phyloP scores from a whole-genome alignment of 805 yeast species.

The Jamesozyma piceae region DNA sequence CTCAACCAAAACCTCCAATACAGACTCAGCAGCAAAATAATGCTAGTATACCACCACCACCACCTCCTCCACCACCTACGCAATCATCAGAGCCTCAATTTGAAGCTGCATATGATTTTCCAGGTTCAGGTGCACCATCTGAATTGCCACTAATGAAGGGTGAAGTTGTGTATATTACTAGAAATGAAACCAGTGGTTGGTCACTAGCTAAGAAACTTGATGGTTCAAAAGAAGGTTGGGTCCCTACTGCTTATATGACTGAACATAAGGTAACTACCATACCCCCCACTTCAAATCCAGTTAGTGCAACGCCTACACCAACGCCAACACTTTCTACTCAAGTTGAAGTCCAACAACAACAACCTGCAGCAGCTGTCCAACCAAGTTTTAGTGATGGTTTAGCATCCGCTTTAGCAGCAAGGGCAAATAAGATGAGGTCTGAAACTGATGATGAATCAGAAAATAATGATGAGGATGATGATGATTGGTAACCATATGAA shows the following conservation, averaged over 20 bases:
- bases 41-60: slow-evolving; percentile 44
- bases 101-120: slow-evolving; percentile 80
- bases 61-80: slow-evolving; percentile 57
- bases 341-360: slow-evolving; percentile 1
- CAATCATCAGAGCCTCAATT: slow-evolving; percentile 66
- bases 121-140: slow-evolving; percentile 76
- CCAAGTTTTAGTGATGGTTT: slow-evolving; percentile 64
- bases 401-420: slow-evolving; percentile 77
- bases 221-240: slow-evolving; percentile 87
- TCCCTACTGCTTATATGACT: slow-evolving; percentile 84
- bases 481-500: slow-evolving; percentile 14
- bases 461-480: slow-evolving; percentile 54
- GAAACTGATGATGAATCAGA: slow-evolving; percentile 66
- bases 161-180: slow-evolving; percentile 61
- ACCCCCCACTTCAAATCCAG: slow-evolving; percentile 13
- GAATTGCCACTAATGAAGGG: slow-evolving; percentile 72
- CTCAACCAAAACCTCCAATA: slow-evolving; percentile 8
- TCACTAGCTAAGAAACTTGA: slow-evolving; percentile 74
- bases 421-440: slow-evolving; percentile 52
- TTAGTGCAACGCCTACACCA: slow-evolving; percentile 32
- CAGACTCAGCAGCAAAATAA: slow-evolving; percentile 2
- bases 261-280: slow-evolving; percentile 35
- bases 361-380: slow-evolving; percentile 16
- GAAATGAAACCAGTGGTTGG: slow-evolving; percentile 85
- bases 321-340: slow-evolving; percentile 1